Evolutionary conservation across 2,329 filamentous ascomycete genomes (phyloP).

Genomic region (Pseudogymnoascus sp.): DNA sequence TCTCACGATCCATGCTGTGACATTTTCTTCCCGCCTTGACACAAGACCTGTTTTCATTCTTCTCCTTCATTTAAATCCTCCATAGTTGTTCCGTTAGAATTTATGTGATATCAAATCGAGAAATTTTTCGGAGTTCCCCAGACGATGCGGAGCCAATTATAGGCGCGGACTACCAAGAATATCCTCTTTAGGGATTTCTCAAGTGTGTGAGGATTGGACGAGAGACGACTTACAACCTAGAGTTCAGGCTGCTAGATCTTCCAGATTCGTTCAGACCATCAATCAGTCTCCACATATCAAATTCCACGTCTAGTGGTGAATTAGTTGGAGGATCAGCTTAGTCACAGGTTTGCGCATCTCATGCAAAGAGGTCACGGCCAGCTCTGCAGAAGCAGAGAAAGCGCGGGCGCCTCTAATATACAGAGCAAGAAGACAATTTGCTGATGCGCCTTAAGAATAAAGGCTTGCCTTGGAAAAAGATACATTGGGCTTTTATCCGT

Average conservation of each 20-base stretch:
- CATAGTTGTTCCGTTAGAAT: no score
- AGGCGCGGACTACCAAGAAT: not conserved
- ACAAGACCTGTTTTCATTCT: no score
- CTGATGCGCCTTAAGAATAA: no score
- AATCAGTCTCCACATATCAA: not conserved
- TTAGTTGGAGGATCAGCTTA: not conserved
- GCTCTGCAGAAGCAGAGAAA: not conserved
- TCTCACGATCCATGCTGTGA: no score
- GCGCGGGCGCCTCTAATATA: not conserved
- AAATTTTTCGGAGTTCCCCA: no score
- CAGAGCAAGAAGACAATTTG: no score
- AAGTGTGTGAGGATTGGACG: not conserved
- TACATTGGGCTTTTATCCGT: no score
- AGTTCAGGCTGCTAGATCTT: constrained; percentile 6
- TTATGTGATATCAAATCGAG: no score
- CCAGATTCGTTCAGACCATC: not conserved
- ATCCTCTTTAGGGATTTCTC: not conserved
- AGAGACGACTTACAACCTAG: not conserved
- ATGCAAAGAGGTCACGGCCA: not conserved
- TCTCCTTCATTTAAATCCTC: no score
- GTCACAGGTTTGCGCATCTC: not conserved
- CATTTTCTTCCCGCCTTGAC: no score
- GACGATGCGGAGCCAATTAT: not conserved
- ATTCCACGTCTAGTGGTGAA: not conserved
- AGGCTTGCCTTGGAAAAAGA: no score